phyloP scores from a whole-genome alignment of 345 rosid genomes.

The Geranium rotundifolium region DNA sequence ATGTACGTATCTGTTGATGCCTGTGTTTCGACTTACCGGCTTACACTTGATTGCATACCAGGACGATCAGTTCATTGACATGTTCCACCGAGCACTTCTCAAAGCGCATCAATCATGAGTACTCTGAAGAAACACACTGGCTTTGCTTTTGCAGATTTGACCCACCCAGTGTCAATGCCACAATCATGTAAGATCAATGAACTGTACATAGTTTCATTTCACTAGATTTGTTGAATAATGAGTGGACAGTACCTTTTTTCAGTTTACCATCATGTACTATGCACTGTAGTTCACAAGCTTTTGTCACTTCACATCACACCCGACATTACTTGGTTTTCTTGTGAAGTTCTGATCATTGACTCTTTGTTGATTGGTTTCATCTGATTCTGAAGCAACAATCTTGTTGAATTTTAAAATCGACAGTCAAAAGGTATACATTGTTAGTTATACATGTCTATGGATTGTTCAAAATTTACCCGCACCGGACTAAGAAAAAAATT shows the following conservation, averaged over 20 bases:
- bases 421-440: too few relatives aligned
- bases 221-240: not conserved
- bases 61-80: slow-evolving; percentile 60
- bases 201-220: not conserved
- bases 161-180: too few relatives aligned
- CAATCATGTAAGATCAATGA: not conserved
- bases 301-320: not conserved
- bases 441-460: too few relatives aligned
- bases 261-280: not conserved
- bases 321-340: not conserved
- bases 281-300: not conserved
- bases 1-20: not conserved
- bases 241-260: not conserved
- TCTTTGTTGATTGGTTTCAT: not conserved
- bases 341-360: not conserved
- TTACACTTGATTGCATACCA: slow-evolving; percentile 11
- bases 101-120: slow-evolving; percentile 38
- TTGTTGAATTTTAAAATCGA: too few relatives aligned
- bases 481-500: too few relatives aligned
- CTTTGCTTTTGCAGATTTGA: not conserved
- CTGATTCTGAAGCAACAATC: too few relatives aligned
- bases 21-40: not conserved
- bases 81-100: slow-evolving; percentile 46
- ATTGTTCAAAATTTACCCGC: too few relatives aligned
- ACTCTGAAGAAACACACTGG: not conserved